Evolutionary conservation across 441 rosid species (phyloP), one percentile per base, ranked within the genome.

Genomic region (Pelargonium myrrhifolium): DNA sequence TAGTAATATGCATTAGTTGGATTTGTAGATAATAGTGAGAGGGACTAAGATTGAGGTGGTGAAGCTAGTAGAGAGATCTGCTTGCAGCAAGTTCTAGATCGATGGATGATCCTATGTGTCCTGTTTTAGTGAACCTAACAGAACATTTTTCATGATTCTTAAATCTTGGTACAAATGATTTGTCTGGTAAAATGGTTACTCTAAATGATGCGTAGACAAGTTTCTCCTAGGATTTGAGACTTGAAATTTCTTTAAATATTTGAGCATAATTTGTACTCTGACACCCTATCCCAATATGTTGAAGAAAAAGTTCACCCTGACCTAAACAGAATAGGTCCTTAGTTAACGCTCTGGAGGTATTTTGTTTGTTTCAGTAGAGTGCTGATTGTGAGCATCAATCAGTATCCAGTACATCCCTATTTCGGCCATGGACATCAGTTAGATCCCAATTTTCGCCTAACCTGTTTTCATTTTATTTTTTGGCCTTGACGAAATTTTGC

Each of bases 31-130:
- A 0, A 11, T 58, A 22, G 10, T 21, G 1, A 58, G 62, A 58
- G 62, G 62, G 35, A 18, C 62, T 28, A 10, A 58, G n/a, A 28
- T 58, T 10, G 3, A 58, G 62, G 62, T 20, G 28, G 60, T 22
- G 62, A 58, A 22, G 62, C 62, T 11, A 58, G 26, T 24, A 58
- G 35, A 21, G 20, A 58, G 62, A 58, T 60, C 39, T 60, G 64
- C 39, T 24, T 21, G 31, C 31, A 22, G 6, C 9, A 1, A 24
- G 40, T 60, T 60, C 18, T 26, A 26, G 64, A 60, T 56, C 1
- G 22, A 56, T 60, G 64, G 18, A 60, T 60, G 64, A 60, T 60
- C 64, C 40, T 60, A 60, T 43, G 15, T 43, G 15, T 37, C 0
- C 9, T 37, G 1, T 56, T 56, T 56, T 20, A 14, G 28, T 56